phyloP scores from a whole-genome alignment of 306 rosid species.

The Rosa multiflora region DNA sequence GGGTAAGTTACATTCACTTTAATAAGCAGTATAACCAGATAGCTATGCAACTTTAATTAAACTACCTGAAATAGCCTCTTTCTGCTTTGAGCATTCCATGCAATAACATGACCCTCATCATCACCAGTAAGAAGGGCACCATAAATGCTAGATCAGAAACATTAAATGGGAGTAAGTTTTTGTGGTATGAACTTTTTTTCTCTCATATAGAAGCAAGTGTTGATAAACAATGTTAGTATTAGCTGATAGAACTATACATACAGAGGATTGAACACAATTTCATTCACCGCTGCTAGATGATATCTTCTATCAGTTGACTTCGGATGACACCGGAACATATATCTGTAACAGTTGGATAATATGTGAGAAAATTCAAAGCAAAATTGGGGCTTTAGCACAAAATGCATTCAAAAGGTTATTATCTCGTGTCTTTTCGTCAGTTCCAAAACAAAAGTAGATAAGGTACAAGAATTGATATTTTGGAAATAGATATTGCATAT shows the following conservation, averaged over 20 bases:
- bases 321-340: constrained; percentile 80
- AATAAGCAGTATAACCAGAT: neutral
- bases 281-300: constrained; percentile 72
- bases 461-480: neutral
- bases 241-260: constrained; percentile 40
- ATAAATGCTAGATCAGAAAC: constrained; percentile 41
- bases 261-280: constrained; percentile 78
- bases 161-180: constrained; percentile 20
- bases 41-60: neutral
- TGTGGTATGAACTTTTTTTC: neutral
- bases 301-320: constrained; percentile 58
- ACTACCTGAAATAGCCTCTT: constrained; percentile 71
- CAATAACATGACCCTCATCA: constrained; percentile 63
- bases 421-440: neutral
- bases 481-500: neutral
- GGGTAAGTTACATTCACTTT: neutral
- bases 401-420: neutral
- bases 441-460: neutral
- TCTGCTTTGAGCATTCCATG: constrained; percentile 68
- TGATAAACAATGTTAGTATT: constrained; percentile 13
- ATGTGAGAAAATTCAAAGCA: constrained; percentile 25
- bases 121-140: constrained; percentile 77
- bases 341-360: constrained; percentile 43
- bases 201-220: constrained; percentile 18
- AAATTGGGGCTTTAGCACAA: neutral